Evolutionary conservation across 345 rosid genomes (phyloP).

Genomic region (Reutealis trisperma): DNA sequence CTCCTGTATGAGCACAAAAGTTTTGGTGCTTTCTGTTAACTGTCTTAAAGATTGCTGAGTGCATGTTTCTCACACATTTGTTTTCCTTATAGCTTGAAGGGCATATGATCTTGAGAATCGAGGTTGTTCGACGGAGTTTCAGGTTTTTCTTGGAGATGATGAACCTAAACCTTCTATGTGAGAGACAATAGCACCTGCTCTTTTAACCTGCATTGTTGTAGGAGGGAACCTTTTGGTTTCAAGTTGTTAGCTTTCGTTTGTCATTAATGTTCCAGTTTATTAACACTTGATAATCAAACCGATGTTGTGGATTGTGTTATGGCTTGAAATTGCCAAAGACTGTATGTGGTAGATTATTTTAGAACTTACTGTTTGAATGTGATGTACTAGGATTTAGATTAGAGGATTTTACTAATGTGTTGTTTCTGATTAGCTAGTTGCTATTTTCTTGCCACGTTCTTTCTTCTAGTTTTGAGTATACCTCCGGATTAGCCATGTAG

Average conservation of each 20-base stretch:
- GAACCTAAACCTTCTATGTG: background rate
- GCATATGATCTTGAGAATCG: background rate
- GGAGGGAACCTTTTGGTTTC: slow-evolving; percentile 29
- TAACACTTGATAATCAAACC: slow-evolving; percentile 30
- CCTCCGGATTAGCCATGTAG: slow-evolving; percentile 7
- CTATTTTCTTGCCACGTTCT: background rate
- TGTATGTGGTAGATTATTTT: slow-evolving; percentile 34
- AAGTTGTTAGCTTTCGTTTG: slow-evolving; percentile 20
- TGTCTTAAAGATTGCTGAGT: background rate
- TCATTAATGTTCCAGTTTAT: slow-evolving; percentile 36
- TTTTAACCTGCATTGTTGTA: background rate
- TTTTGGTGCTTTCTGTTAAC: background rate
- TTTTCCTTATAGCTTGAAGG: slow-evolving; percentile 1
- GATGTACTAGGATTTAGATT: slow-evolving; percentile 44
- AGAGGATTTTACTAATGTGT: slow-evolving; percentile 2
- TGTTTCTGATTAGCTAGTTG: background rate
- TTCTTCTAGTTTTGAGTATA: background rate
- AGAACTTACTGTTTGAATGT: slow-evolving; percentile 26
- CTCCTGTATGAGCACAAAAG: background rate
- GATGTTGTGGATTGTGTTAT: slow-evolving; percentile 40
- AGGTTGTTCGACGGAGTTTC: background rate
- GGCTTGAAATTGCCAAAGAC: slow-evolving; percentile 27
- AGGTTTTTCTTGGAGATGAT: background rate
- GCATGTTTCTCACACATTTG: background rate
- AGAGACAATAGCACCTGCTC: background rate